A percentile compares a stretch with the other conserved stretches of the same genome.
These are phyloP conservation scores for Aphanoascus verrucosus DNA, from an alignment of 2,329 filamentous ascomycete species.

Conservation along the genomic window DNA sequence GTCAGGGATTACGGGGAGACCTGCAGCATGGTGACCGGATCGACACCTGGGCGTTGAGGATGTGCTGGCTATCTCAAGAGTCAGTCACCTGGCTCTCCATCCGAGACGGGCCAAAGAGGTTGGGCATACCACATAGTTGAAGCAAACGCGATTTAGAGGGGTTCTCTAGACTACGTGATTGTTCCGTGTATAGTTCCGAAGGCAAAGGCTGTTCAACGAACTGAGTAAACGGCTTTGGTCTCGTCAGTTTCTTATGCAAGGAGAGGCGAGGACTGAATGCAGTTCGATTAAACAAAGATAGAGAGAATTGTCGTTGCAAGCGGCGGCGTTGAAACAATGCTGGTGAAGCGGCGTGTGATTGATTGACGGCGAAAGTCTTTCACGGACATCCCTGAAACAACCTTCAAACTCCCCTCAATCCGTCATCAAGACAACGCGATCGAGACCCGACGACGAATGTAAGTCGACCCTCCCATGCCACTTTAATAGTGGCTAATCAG, in stretches of 20 bases:
- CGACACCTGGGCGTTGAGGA: conserved; percentile 93
- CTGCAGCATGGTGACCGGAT: conserved; percentile 93
- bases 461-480: background rate
- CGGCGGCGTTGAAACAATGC: too few relatives aligned
- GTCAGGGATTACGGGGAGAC: conserved; percentile 23
- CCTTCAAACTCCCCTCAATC: conserved; percentile 3
- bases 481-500: background rate
- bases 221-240: background rate
- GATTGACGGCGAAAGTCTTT: background rate
- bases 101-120: background rate
- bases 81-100: background rate
- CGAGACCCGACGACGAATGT: background rate
- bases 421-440: background rate
- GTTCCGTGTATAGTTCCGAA: background rate
- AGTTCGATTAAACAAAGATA: too few relatives aligned
- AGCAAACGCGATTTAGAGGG: background rate
- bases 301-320: too few relatives aligned
- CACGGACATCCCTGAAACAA: conserved; percentile 5
- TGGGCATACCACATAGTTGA: conserved; percentile 1
- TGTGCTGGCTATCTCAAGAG: conserved; percentile 62
- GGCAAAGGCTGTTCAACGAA: background rate
- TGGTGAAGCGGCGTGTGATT: too few relatives aligned
- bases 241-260: too few relatives aligned
- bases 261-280: too few relatives aligned
- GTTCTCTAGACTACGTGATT: background rate